Evolutionary conservation across 1,284 basidiomycete species (phyloP), one percentile per base, ranked within the genome.

Genomic region (Hymenochaete sp.): DNA sequence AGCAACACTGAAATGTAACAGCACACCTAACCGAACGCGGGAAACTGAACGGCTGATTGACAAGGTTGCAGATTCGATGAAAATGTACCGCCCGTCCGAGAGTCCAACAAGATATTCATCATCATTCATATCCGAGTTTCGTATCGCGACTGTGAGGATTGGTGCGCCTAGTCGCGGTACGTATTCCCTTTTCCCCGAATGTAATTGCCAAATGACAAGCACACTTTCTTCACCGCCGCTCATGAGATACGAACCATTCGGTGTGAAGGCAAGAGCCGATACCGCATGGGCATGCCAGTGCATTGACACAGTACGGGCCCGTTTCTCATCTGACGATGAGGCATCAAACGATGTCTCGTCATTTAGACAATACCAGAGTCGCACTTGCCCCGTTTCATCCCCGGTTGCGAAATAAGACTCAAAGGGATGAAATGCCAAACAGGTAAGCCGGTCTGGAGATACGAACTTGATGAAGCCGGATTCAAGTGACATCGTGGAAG

Each of bases 261-360:
- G 66, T 0, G 92, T 90, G 62, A 97, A 99, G 0, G 83, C 71
- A 21, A 99, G 65, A 1, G 88, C 85, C 2, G 86, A 80, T n/a
- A 98, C 90, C 4, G 91, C 79, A 61, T 98, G 93, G 0, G 95
- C 86, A 60, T 99, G 96, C 96, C 96, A 99, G 63, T 98, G 95
- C 39, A 97, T 66, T 3, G 82, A 77, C 1, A 89, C 86, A 1
- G 92, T 95, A 51, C 90, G 82, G 1, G 84, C 76, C 51, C 73
- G 78, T 62, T 81, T 83, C 62, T 84, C 80, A 16, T 19, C 32
- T 18, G 79, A 72, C 10, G 73, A 77, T 31, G 68, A 65, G 26
- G 68, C 70, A 55, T 72, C 71, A 38, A 68, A 54, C 4, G 71
- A 65, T 18, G 75, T 55, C 45, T 70, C 64, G 39, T 82, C 75